Conservation (phyloP, 2,329 filamentous ascomycete genomes). For the Phaeosphaeria sp. region DNA sequence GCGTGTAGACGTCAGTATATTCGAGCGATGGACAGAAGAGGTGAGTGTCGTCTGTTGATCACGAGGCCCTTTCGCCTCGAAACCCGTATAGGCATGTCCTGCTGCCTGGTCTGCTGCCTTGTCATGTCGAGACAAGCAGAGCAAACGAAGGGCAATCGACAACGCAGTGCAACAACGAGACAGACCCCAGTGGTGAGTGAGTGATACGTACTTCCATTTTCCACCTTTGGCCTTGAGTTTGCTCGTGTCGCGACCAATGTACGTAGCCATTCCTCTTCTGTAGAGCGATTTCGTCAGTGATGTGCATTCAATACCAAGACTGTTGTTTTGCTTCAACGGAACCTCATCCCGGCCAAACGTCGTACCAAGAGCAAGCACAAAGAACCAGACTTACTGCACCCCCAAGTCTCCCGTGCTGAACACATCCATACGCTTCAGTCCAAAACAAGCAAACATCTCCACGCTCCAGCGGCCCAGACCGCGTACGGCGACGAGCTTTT, state of each 20-base stretch:
- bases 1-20: background rate
- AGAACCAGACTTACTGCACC: constrained; percentile 68
- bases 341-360: background rate
- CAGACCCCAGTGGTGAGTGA: no score
- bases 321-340: background rate
- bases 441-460: constrained; percentile 91
- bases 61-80: constrained; percentile 16
- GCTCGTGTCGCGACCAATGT: constrained; percentile 79
- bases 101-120: background rate
- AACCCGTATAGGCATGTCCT: no score
- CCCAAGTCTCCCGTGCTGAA: constrained; percentile 92
- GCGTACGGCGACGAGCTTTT: constrained; percentile 81
- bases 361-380: background rate
- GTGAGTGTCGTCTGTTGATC: background rate
- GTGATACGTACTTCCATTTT: constrained; percentile 75
- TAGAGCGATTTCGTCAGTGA: background rate
- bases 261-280: constrained; percentile 85
- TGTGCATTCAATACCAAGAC: background rate
- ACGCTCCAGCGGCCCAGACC: constrained; percentile 91
- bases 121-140: background rate
- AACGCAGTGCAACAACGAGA: background rate
- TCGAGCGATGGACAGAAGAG: background rate
- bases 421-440: constrained; percentile 91
- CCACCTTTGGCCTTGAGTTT: constrained; percentile 81
- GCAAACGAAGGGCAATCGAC: background rate